Conservation (phyloP, 345 rosid genomes). For the Mercurialis annua region DNA sequence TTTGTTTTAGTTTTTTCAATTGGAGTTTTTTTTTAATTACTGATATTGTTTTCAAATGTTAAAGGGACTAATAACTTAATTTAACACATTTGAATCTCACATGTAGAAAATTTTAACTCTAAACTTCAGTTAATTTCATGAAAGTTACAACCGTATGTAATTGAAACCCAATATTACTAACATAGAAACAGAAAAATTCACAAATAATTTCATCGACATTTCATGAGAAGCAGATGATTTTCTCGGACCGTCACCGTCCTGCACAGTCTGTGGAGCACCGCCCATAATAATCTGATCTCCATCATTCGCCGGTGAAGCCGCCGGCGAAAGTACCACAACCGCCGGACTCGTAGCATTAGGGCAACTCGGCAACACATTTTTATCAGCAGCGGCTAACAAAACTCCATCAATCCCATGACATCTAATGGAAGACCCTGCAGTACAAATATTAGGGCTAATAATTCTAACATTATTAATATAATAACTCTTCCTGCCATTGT, state of each 20-base stretch:
- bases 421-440: slow-evolving; percentile 50
- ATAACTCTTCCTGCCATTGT: slow-evolving; percentile 47
- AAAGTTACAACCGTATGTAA: too few relatives aligned
- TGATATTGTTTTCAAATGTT: too few relatives aligned
- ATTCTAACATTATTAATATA: slow-evolving; percentile 60
- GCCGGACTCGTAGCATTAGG: slow-evolving; percentile 22
- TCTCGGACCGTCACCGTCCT: neutral
- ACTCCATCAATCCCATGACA: slow-evolving; percentile 78
- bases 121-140: too few relatives aligned
- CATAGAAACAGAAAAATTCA: neutral
- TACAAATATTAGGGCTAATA: slow-evolving; percentile 60
- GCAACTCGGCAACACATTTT: slow-evolving; percentile 28
- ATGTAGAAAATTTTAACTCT: too few relatives aligned
- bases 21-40: too few relatives aligned
- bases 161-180: neutral
- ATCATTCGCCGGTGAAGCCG: neutral
- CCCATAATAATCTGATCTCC: neutral
- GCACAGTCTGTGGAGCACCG: slow-evolving; percentile 21
- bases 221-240: slow-evolving; percentile 9
- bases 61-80: too few relatives aligned
- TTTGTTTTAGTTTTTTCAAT: too few relatives aligned
- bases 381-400: slow-evolving; percentile 19
- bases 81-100: too few relatives aligned
- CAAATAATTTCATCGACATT: neutral
- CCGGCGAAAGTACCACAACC: neutral